A percentile compares a stretch with the other conserved stretches of the same genome.
phyloP scores from a whole-genome alignment of 179 eudicot genomes.

The Silene vulgaris region DNA sequence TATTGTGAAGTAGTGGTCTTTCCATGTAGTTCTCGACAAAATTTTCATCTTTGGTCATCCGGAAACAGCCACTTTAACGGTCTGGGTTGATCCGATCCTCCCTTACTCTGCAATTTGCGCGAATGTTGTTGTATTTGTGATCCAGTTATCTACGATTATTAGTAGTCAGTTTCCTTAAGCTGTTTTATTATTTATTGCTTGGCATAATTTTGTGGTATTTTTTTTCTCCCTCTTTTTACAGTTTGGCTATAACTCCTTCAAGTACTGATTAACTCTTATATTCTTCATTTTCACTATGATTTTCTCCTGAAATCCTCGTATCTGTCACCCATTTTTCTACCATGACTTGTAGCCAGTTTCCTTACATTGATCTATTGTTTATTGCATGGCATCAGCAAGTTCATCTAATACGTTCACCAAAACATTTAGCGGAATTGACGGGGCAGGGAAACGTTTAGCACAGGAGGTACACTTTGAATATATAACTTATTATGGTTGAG shows the following conservation, averaged over 20 bases:
- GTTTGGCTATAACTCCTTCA: neutral
- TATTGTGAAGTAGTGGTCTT: no score
- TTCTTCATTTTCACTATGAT: neutral
- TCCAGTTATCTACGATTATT: neutral
- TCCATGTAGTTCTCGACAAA: no score
- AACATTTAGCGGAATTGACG: constrained; percentile 89
- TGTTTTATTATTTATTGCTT: constrained; percentile 33
- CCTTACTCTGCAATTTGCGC: neutral
- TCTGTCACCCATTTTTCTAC: neutral
- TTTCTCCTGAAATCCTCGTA: constrained; percentile 13
- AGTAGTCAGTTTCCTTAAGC: neutral
- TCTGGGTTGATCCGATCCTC: neutral
- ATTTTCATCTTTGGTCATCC: no score
- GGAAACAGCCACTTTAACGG: no score
- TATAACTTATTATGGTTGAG: neutral
- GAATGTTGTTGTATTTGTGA: neutral
- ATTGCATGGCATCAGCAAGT: constrained; percentile 58
- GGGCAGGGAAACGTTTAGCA: constrained; percentile 90
- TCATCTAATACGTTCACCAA: constrained; percentile 79
- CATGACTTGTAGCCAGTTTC: neutral
- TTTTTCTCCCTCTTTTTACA: neutral
- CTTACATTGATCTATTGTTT: constrained; percentile 32
- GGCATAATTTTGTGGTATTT: constrained; percentile 33
- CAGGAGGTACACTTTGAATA: constrained; percentile 66
- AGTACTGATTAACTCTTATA: neutral